Conservation (phyloP, 2,329 filamentous ascomycete species). For the Sordariomycetes sp. region DNA sequence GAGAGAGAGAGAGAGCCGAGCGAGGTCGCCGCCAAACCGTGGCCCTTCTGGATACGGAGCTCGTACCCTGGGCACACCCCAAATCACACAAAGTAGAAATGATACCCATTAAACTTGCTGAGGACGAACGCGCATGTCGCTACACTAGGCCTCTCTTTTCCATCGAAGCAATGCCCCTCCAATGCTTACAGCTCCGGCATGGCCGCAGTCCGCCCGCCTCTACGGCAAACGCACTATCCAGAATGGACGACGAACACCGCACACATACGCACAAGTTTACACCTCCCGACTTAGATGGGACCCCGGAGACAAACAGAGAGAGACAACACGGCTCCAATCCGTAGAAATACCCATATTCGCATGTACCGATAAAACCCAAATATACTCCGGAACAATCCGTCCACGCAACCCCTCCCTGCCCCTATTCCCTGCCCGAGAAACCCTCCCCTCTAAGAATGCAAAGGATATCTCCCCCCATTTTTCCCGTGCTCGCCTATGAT, state of each 20-base stretch:
- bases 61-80: neutral
- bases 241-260: no score
- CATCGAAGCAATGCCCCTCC: neutral
- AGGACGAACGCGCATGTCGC: neutral
- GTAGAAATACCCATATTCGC: neutral
- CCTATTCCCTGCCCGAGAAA: neutral
- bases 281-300: neutral
- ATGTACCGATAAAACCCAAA: conserved; percentile 5
- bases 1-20: no score
- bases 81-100: neutral
- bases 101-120: neutral
- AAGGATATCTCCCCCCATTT: neutral
- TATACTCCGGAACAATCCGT: conserved; percentile 17
- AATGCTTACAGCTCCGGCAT: no score
- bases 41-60: no score
- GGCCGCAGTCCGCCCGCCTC: no score
- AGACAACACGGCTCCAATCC: neutral
- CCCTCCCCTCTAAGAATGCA: neutral
- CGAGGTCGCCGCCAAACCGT: no score
- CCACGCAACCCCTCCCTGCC: neutral
- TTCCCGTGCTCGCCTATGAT: neutral
- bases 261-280: no score
- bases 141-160: neutral
- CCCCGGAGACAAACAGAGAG: neutral
- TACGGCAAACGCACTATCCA: no score